A percentile compares a stretch with the other conserved stretches of the same genome.
phyloP scores from a whole-genome alignment of 2,329 filamentous ascomycete genomes.

The Acarospora socialis region DNA sequence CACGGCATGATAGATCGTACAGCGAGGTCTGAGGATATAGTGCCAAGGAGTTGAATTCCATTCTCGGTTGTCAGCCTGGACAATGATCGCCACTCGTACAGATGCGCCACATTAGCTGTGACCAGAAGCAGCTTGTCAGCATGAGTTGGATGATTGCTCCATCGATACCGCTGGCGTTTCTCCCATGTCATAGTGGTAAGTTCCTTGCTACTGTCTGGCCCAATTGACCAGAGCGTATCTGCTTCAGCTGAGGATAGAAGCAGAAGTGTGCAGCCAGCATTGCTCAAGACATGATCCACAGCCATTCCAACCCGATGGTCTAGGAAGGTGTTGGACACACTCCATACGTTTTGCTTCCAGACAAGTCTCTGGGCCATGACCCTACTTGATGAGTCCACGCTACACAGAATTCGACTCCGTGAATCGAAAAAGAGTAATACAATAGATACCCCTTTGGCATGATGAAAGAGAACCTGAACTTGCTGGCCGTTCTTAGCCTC shows the following conservation, averaged over 20 bases:
- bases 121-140: neutral
- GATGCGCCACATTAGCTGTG: neutral
- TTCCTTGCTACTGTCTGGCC: neutral
- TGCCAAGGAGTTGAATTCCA: neutral
- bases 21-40: neutral
- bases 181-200: neutral
- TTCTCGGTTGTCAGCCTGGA: neutral
- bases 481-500: slow-evolving; percentile 7
- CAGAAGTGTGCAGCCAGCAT: neutral
- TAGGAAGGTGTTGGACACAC: neutral
- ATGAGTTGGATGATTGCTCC: neutral
- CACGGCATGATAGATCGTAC: neutral
- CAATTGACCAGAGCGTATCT: slow-evolving; percentile 1
- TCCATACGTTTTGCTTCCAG: neutral
- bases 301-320: slow-evolving; percentile 1
- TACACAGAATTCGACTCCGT: slow-evolving; percentile 2
- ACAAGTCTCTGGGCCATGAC: neutral
- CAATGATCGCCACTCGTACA: slow-evolving; percentile 2
- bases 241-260: neutral
- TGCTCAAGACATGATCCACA: slow-evolving; percentile 1
- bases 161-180: neutral
- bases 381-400: slow-evolving; percentile 4
- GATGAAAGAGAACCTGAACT: slow-evolving; percentile 7
- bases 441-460: slow-evolving; percentile 6
- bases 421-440: slow-evolving; percentile 7